phyloP scores from a whole-genome alignment of 176 grass and related monocot species.

The Aegilops sharonensis region DNA sequence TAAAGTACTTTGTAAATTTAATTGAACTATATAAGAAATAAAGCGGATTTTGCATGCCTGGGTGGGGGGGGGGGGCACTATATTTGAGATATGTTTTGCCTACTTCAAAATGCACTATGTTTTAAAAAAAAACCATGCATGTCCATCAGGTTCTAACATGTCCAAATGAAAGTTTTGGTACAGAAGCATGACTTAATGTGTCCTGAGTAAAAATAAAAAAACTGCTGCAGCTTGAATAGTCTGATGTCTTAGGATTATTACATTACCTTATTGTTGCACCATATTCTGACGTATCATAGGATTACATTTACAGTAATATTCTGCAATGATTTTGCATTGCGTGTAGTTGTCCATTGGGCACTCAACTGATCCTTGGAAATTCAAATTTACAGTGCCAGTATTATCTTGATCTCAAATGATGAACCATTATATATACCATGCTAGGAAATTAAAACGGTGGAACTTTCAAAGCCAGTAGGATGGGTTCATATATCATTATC shows the following conservation, averaged over 20 bases:
- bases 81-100: not conserved
- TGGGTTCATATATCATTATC: conserved; percentile 92
- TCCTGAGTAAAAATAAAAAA: not conserved
- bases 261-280: not conserved
- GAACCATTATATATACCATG: not conserved
- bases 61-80: not conserved
- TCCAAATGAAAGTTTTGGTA: not conserved
- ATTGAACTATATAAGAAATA: not conserved
- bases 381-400: not conserved
- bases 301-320: not conserved
- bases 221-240: not conserved
- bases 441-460: conserved; percentile 94
- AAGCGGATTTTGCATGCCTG: not conserved
- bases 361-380: not conserved
- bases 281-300: not conserved
- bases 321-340: not conserved
- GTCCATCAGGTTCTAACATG: not conserved
- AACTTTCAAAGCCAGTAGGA: conserved; percentile 86
- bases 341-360: not conserved
- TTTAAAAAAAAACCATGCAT: not conserved
- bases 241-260: not conserved
- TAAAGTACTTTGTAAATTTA: not conserved
- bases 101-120: not conserved
- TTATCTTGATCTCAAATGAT: conserved; percentile 11
- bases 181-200: not conserved